Percentiles rank a stretch among this genome's conserved stretches.
Evolutionary conservation across 306 rosid species (phyloP).

Genomic region (Fagus sylvatica): DNA sequence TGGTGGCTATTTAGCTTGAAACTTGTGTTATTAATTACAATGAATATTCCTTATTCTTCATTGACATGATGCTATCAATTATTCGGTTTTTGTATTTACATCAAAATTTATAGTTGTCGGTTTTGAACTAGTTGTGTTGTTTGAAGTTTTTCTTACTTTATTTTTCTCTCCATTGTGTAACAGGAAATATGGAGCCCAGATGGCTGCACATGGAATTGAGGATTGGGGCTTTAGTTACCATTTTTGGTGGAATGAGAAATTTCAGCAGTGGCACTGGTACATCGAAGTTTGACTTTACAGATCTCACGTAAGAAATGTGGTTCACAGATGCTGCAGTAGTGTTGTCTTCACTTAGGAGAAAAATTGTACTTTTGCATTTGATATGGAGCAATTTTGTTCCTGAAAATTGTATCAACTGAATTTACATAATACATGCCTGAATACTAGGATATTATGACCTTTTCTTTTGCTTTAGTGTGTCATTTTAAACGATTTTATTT

Average conservation of each 20-base stretch:
- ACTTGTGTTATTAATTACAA: neutral
- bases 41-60: neutral
- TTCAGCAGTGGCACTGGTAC: constrained; percentile 48
- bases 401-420: neutral
- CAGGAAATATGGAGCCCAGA: constrained; percentile 41
- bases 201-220: constrained; percentile 31
- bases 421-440: neutral
- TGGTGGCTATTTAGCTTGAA: neutral
- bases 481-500: neutral
- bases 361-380: neutral
- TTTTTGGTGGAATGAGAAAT: constrained; percentile 35
- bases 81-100: neutral
- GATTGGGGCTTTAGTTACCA: constrained; percentile 32
- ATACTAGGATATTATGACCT: neutral
- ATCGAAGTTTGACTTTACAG: constrained; percentile 55
- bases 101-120: neutral
- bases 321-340: neutral
- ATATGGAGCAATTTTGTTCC: neutral
- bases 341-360: neutral
- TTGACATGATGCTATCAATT: neutral
- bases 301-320: constrained; percentile 68
- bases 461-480: neutral
- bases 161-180: constrained; percentile 10
- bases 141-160: constrained; percentile 6
- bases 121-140: neutral